Conservation (phyloP, 139 green algal species). For the Chlorella vulgaris region DNA sequence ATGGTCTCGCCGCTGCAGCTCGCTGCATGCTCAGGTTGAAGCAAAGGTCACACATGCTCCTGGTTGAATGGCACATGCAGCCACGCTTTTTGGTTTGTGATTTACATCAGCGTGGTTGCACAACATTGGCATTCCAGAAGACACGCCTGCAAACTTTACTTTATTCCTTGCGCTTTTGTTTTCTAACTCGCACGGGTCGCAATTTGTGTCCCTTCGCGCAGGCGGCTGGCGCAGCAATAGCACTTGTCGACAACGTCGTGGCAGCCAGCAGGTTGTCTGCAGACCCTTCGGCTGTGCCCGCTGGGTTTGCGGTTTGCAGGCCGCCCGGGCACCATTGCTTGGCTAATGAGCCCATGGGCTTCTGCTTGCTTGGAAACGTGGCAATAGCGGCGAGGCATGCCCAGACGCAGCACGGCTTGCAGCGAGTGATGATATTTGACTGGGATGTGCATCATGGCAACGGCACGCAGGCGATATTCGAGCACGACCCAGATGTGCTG, state of each 20-base stretch:
- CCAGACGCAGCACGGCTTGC: constrained; percentile 39
- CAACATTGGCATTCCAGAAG: no score
- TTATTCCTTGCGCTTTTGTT: no score
- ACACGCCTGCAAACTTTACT: no score
- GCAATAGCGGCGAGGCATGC: constrained; percentile 76
- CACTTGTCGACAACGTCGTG: constrained; percentile 52
- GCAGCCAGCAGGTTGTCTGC: background rate
- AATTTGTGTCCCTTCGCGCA: no score
- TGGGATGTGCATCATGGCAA: constrained; percentile 91
- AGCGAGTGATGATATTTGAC: constrained; percentile 82
- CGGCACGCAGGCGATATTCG: constrained; percentile 86
- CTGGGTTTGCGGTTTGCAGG: constrained; percentile 79
- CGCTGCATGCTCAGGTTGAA: no score
- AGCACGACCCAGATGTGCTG: constrained; percentile 74
- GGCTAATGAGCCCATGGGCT: constrained; percentile 59
- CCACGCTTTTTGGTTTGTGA: no score
- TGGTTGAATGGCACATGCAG: no score
- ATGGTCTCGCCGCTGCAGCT: no score
- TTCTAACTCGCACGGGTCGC: no score
- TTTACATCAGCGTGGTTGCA: no score
- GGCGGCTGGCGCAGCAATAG: constrained; percentile 47
- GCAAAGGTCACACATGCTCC: background rate
- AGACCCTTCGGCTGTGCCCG: background rate
- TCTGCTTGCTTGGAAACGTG: constrained; percentile 86
- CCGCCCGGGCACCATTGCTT: constrained; percentile 90